These are phyloP conservation scores for Laetiporus sulphureus DNA, from an alignment of 1,284 basidiomycete species.

Conservation along the genomic window DNA sequence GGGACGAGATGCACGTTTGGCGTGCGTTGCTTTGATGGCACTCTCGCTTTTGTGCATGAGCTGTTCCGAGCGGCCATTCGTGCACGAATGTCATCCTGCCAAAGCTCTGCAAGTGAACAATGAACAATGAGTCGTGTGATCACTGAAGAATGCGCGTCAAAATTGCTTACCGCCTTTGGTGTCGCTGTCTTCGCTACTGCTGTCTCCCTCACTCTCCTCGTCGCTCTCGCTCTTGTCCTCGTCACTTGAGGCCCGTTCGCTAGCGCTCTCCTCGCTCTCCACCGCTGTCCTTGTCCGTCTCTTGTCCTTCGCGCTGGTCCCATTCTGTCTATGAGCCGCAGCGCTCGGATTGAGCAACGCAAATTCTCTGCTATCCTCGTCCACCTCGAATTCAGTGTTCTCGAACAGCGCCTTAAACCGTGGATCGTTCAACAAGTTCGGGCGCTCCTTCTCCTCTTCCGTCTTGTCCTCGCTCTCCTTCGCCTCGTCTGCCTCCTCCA, in stretches of 20 bases:
- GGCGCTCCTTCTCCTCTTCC: conserved; percentile 30
- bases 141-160: not conserved
- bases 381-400: conserved; percentile 92
- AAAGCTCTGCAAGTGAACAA: conserved; percentile 21
- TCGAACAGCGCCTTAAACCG: conserved; percentile 92
- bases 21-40: conserved; percentile 24
- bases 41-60: conserved; percentile 5
- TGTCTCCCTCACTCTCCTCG: conserved; percentile 26
- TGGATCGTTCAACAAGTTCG: conserved; percentile 74
- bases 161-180: conserved; percentile 44
- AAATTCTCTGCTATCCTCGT: conserved; percentile 83
- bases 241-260: conserved; percentile 73
- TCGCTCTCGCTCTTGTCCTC: conserved; percentile 47
- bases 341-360: conserved; percentile 88
- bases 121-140: not conserved
- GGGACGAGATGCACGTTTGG: conserved; percentile 56
- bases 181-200: conserved; percentile 40
- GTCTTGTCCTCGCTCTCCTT: conserved; percentile 30
- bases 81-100: conserved; percentile 23
- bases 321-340: conserved; percentile 42
- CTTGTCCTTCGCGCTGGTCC: conserved; percentile 16
- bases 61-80: conserved; percentile 19
- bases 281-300: conserved; percentile 67
- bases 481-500: conserved; percentile 30
- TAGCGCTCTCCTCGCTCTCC: conserved; percentile 86